Evolutionary conservation across 495 filamentous ascomycete genomes (phyloP), one percentile per base, ranked within the genome.

Genomic region (Lichina pygmaea): DNA sequence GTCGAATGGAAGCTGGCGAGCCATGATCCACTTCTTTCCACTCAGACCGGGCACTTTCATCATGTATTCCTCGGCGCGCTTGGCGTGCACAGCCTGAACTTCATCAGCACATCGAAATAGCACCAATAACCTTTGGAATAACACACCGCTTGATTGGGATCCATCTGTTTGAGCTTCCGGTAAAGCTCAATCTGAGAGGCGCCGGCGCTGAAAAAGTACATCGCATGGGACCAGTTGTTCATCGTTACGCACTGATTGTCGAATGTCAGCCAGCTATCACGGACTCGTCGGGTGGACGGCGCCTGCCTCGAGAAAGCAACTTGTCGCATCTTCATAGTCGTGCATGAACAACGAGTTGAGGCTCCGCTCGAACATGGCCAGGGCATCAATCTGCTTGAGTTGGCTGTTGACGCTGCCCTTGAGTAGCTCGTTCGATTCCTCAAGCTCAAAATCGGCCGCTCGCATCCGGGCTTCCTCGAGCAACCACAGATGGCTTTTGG

Each of bases 171-270:
- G 30, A 60, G 56, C 43, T 75, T 60, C 12, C 91, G 73, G 57
- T 93, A 97, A 9, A 78, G 58, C 51, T 83, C 82, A 3, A 93
- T 54, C 53, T 92, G 73, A 1, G 73, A 73, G 13, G 70, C 63
- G 36, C 78, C 91, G 32, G 81, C 79, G 43, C 86, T 79, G 60
- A 86, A 97, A 52, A 84, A 83, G 53, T 97, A 97, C 41, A 97
- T 58, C 0, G 77, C 72, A 42, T 81, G 84, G 30, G 77, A 83
- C 89, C 91, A 97, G 46, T 75, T 81, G 57, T 93, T 94, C 43
- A 93, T 70, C 44, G 77, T 74, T 37, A 84, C 64, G 53, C 86
- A 89, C 56, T 70, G 41, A 38, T 12, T 24, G 30, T 9, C 4
- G 16, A 17, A 9, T 41, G 44, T 12, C 36, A 33, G 30, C 33